These are phyloP conservation scores for Penicillium sp. DNA, from an alignment of 2,329 filamentous ascomycete species.

Conservation along the genomic window DNA sequence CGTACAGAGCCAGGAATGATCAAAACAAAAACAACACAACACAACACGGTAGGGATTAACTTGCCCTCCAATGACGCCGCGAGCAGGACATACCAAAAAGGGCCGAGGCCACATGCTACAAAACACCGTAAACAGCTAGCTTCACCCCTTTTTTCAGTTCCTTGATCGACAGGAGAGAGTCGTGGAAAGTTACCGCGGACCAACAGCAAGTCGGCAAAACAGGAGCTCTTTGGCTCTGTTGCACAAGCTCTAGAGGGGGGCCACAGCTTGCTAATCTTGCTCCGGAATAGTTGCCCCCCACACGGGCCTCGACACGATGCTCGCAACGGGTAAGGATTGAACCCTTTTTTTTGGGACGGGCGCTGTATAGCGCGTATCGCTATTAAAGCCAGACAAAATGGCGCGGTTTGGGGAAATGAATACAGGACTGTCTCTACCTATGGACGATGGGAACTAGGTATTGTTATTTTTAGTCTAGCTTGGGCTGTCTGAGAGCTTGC, in stretches of 20 bases:
- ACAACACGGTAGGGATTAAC: conserved; percentile 6
- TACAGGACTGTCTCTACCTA: too few species aligned
- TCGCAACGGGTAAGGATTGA: conserved; percentile 12
- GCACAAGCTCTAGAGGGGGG: neutral
- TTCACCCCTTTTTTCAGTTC: conserved; percentile 7
- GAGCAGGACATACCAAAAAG: conserved; percentile 2
- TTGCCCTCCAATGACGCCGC: neutral
- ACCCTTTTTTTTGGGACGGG: conserved; percentile 11
- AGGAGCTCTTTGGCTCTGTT: too few species aligned
- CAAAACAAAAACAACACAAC: conserved; percentile 10
- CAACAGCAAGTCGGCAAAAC: neutral
- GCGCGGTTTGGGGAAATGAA: conserved; percentile 6
- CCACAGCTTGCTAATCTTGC: neutral
- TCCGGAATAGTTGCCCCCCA: neutral
- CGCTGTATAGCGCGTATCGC: conserved; percentile 21
- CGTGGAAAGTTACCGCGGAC: neutral
- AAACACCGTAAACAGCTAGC: neutral
- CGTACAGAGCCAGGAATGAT: conserved; percentile 2
- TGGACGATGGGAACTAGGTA: neutral
- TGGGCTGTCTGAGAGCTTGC: neutral
- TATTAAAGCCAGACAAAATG: conserved; percentile 14
- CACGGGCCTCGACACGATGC: conserved; percentile 8
- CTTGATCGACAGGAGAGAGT: conserved; percentile 30
- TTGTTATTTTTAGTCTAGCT: conserved; percentile 12
- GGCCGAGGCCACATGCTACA: conserved; percentile 6